phyloP scores from a whole-genome alignment of 805 yeast genomes.

The Hanseniaspora guilliermondii region DNA sequence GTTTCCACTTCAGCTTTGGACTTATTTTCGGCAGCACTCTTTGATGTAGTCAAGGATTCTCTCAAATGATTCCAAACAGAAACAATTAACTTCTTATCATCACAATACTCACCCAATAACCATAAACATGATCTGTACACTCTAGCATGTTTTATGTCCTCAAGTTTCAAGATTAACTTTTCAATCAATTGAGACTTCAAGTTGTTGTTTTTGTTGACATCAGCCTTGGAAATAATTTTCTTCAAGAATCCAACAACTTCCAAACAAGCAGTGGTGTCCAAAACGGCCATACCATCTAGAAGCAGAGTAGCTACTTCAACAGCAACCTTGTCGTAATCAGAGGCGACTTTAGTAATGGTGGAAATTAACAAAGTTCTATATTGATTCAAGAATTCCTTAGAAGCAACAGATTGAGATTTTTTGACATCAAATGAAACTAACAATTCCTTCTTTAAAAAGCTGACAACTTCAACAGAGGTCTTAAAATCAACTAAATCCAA shows the following conservation, averaged over 20 bases:
- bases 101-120: slow-evolving; percentile 88
- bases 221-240: slow-evolving; percentile 76
- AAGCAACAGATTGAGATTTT: slow-evolving; percentile 58
- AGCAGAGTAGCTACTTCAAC: slow-evolving; percentile 78
- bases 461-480: slow-evolving; percentile 88
- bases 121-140: slow-evolving; percentile 89
- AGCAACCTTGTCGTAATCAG: slow-evolving; percentile 80
- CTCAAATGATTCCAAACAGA: slow-evolving; percentile 81
- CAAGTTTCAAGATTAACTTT: slow-evolving; percentile 7
- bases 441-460: slow-evolving; percentile 82
- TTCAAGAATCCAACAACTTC: slow-evolving; percentile 87
- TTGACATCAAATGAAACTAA: slow-evolving; percentile 51
- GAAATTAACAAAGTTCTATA: slow-evolving; percentile 81
- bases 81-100: slow-evolving; percentile 58
- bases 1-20: not conserved
- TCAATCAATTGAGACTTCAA: slow-evolving; percentile 13
- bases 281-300: slow-evolving; percentile 73
- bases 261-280: slow-evolving; percentile 72
- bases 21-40: slow-evolving; percentile 19
- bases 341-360: slow-evolving; percentile 81
- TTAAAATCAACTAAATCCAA: slow-evolving; percentile 66
- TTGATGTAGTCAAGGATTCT: slow-evolving; percentile 38
- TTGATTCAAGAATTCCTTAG: slow-evolving; percentile 34
- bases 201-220: not conserved
- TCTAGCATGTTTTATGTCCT: slow-evolving; percentile 64